A percentile compares a stretch with the other conserved stretches of the same genome.
Evolutionary conservation across 2,329 filamentous ascomycete species (phyloP).

Genomic region (Penicillium sp.): DNA sequence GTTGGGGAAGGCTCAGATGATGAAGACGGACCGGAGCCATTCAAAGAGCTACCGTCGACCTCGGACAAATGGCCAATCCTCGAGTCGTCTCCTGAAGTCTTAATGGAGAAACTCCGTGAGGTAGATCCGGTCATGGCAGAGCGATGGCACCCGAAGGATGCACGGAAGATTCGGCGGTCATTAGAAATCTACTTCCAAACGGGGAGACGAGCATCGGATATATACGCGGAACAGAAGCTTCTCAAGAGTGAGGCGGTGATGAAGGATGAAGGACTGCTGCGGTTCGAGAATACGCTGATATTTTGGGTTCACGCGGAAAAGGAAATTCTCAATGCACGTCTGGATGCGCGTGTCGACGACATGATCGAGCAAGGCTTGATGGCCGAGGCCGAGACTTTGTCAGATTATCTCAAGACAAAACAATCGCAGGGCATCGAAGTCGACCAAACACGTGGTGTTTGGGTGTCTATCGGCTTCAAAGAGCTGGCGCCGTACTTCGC

Average conservation of each 20-base stretch:
- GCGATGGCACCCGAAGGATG: conserved; percentile 91
- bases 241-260: conserved; percentile 24
- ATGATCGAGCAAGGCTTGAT: conserved; percentile 72
- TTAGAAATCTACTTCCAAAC: conserved; percentile 86
- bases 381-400: conserved; percentile 59
- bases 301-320: conserved; percentile 84
- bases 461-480: conserved; percentile 95
- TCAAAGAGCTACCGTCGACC: conserved; percentile 16
- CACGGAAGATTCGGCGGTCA: conserved; percentile 83
- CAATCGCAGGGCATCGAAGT: conserved; percentile 53
- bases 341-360: conserved; percentile 75
- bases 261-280: conserved; percentile 37
- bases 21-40: conserved; percentile 26
- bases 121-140: conserved; percentile 88
- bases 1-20: conserved; percentile 42
- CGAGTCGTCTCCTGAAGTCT: conserved; percentile 65
- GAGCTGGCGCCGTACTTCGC: conserved; percentile 74
- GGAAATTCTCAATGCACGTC: conserved; percentile 64
- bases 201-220: conserved; percentile 75
- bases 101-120: conserved; percentile 70
- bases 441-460: conserved; percentile 80
- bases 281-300: conserved; percentile 61
- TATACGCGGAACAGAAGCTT: conserved; percentile 74
- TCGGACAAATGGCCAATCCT: conserved; percentile 66
- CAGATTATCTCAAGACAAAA: conserved; percentile 47